A percentile compares a stretch with the other conserved stretches of the same genome.
Evolutionary conservation across 2,329 filamentous ascomycete genomes (phyloP).

Genomic region (Penicillium aurantiogriseum): DNA sequence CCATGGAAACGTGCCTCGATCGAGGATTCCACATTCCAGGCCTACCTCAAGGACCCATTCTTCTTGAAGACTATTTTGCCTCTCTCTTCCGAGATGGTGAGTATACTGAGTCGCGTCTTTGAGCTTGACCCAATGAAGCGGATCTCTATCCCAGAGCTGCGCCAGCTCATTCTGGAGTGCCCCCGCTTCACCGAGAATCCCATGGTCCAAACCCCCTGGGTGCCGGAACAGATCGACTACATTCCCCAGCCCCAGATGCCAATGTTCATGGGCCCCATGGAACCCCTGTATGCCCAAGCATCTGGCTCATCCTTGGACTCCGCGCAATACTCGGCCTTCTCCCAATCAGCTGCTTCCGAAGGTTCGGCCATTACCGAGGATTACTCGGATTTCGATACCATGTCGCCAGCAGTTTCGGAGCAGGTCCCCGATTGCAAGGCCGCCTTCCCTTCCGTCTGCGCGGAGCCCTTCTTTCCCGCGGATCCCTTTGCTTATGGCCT

Average conservation of each 20-base stretch:
- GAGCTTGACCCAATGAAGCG: slow-evolving; percentile 78
- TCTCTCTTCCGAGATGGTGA: slow-evolving; percentile 82
- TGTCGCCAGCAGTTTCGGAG: slow-evolving; percentile 36
- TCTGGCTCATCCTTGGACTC: slow-evolving; percentile 39
- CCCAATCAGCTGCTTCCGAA: slow-evolving; percentile 41
- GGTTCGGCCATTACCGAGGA: slow-evolving; percentile 42
- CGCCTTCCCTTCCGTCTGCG: slow-evolving; percentile 30
- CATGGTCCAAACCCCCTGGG: slow-evolving; percentile 35
- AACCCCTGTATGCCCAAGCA: slow-evolving; percentile 35
- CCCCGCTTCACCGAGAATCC: slow-evolving; percentile 61
- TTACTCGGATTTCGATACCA: slow-evolving; percentile 36
- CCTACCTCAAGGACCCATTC: slow-evolving; percentile 77
- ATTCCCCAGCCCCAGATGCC: slow-evolving; percentile 39
- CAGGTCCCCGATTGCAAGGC: slow-evolving; percentile 32
- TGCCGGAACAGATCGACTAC: slow-evolving; percentile 38
- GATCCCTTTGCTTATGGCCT: slow-evolving; percentile 23
- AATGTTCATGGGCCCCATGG: slow-evolving; percentile 33
- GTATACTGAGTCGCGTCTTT: slow-evolving; percentile 84
- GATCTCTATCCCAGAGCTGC: slow-evolving; percentile 77
- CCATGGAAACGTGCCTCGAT: slow-evolving; percentile 96
- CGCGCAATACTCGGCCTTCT: slow-evolving; percentile 38
- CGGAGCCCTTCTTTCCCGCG: slow-evolving; percentile 30
- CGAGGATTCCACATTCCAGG: slow-evolving; percentile 92
- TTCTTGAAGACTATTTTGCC: slow-evolving; percentile 93
- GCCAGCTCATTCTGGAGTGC: slow-evolving; percentile 73